Evolutionary conservation across 2,329 filamentous ascomycete species (phyloP), one percentile per base, ranked within the genome.

Genomic region (Malbranchea zuffiana): DNA sequence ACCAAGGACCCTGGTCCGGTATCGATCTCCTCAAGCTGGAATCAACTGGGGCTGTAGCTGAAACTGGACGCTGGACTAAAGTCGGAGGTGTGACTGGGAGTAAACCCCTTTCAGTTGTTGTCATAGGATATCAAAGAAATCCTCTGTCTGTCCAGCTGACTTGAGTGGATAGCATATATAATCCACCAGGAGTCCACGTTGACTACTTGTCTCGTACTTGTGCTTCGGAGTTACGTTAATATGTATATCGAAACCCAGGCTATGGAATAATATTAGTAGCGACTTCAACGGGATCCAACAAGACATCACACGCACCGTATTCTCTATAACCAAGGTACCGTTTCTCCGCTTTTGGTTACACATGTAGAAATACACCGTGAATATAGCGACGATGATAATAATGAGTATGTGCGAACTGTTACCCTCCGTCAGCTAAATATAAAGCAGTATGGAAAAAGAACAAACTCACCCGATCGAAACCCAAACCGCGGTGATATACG

Each of bases 401-500:
- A 77, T 74, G 38, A 75, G 45, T n/a, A 74, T 58, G 46, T 77
- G 72, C 2, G 69, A 74, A n/a, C 70, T 57, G 26, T n/a, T 4
- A 28, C 13, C 15, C 6, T 11, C 30, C 26, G 27, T 12, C 6
- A 29, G 6, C 24, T 12, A 19, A 7, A 35, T 21, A 20, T 28
- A 21, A 19, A 23, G 32, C 12, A 3, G 11, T 17, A 16, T 16
- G 13, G 34, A 12, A 38, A 17, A 25, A 3, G 27, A 15, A 3
- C n/a, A 25, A 12, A 47, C 50, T 43, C 37, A 61, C 52, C 70
- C 75, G 40, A 81, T 77, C 8, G 72, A 76, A 10, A 80, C 67
- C 75, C 75, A 81, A 10, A 81, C 69, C 2, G 78, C 78, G 2
- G 77, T 81, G 40, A 65, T 53, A 53, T 81, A 81, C 39, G 63